A percentile compares a stretch with the other conserved stretches of the same genome.
These are phyloP conservation scores for Daldinia eschscholtzii DNA, from an alignment of 2,329 filamentous ascomycete genomes.

Conservation along the genomic window DNA sequence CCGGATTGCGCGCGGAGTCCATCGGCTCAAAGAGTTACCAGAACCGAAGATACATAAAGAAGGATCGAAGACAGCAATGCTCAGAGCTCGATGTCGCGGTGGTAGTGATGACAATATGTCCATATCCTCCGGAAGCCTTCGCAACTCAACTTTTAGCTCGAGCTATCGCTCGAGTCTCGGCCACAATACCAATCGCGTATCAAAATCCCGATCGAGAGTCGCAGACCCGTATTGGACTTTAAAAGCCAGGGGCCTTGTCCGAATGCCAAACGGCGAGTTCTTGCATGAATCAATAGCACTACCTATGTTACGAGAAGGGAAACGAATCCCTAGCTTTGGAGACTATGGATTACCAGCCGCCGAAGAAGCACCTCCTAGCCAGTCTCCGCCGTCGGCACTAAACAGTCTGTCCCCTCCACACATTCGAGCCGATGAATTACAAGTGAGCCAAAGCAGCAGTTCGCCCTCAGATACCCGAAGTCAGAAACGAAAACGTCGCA, in stretches of 20 bases:
- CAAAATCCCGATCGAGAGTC: conserved; percentile 49
- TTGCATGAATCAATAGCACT: conserved; percentile 64
- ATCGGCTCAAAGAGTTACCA: conserved; percentile 46
- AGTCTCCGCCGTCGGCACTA: conserved; percentile 35
- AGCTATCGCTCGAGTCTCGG: conserved; percentile 53
- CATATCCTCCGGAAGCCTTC: conserved; percentile 50
- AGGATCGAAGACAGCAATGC: conserved; percentile 52
- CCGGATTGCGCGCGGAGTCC: conserved; percentile 48
- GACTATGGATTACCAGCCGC: conserved; percentile 53
- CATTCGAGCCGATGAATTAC: conserved; percentile 20
- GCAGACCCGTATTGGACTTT: conserved; percentile 56
- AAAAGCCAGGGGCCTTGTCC: conserved; percentile 58
- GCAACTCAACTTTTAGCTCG: conserved; percentile 53
- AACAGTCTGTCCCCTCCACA: conserved; percentile 17
- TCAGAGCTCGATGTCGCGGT: conserved; percentile 47
- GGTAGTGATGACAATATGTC: conserved; percentile 48
- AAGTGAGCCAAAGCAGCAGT: conserved; percentile 32
- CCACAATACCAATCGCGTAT: conserved; percentile 51
- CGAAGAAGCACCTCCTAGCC: conserved; percentile 39
- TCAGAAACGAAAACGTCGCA: conserved; percentile 49
- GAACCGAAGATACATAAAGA: conserved; percentile 46
- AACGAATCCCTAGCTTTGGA: conserved; percentile 56
- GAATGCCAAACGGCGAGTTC: conserved; percentile 66
- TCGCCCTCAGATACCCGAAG: conserved; percentile 42
- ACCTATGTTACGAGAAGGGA: conserved; percentile 59